Evolutionary conservation across 805 yeast genomes (phyloP).

Genomic region (Saccharomyces paradoxus): DNA sequence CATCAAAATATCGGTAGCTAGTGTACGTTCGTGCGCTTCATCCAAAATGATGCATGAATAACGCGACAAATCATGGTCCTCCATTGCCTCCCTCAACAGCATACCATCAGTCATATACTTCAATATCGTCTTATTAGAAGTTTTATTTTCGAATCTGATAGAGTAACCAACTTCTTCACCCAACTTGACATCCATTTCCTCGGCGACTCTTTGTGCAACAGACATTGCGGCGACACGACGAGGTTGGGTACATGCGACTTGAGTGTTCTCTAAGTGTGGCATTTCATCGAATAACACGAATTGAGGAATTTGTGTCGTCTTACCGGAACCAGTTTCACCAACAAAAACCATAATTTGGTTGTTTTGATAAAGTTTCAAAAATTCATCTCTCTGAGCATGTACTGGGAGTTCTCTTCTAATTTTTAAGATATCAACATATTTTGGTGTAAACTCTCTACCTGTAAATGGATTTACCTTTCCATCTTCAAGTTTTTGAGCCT

Average conservation of each 20-base stretch:
- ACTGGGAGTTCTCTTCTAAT: constrained; percentile 85
- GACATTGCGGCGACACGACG: constrained; percentile 99
- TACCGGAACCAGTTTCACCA: constrained; percentile 99
- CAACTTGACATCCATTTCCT: constrained; percentile 86
- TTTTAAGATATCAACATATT: constrained; percentile 70
- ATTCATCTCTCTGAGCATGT: constrained; percentile 86
- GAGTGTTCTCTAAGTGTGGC: constrained; percentile 76
- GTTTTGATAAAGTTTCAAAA: constrained; percentile 70
- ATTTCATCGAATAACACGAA: constrained; percentile 84
- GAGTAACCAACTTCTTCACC: constrained; percentile 95
- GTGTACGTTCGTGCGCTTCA: constrained; percentile 97
- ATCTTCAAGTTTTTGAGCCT: constrained; percentile 51
- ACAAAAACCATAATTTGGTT: constrained; percentile 96
- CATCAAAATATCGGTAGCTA: constrained; percentile 94
- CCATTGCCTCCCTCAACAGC: constrained; percentile 95
- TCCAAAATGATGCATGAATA: constrained; percentile 89
- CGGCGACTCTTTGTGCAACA: constrained; percentile 94
- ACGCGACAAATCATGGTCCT: constrained; percentile 70
- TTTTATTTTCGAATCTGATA: constrained; percentile 87
- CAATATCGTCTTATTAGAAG: constrained; percentile 69
- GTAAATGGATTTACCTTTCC: constrained; percentile 72
- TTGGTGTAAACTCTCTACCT: constrained; percentile 50
- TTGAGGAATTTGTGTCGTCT: constrained; percentile 96
- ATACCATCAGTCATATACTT: constrained; percentile 99
- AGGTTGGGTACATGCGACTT: constrained; percentile 93